Conservation (phyloP, 2,329 filamentous ascomycete genomes). For the Trichophyton schoenleinii region DNA sequence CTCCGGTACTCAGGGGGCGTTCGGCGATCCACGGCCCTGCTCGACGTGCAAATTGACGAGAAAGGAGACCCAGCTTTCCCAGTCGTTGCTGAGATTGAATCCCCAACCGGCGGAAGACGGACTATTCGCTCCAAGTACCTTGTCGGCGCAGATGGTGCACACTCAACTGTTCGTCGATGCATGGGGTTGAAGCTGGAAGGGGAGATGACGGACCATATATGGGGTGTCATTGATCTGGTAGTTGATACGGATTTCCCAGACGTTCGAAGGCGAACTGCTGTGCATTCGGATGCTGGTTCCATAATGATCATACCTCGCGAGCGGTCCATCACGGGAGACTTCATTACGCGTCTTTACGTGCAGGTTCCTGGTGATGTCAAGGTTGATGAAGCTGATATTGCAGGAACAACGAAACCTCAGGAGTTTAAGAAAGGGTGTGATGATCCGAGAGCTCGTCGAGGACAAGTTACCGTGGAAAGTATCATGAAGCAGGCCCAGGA, state of each 20-base stretch:
- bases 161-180: constrained; percentile 51
- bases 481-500: constrained; percentile 52
- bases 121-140: constrained; percentile 54
- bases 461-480: constrained; percentile 49
- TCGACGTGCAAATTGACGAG: constrained; percentile 47
- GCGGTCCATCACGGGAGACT: constrained; percentile 46
- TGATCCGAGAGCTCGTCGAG: constrained; percentile 36
- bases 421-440: not conserved
- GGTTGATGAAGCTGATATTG: constrained; percentile 17
- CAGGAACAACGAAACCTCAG: constrained; percentile 18
- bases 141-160: constrained; percentile 58
- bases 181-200: constrained; percentile 44
- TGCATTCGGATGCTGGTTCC: constrained; percentile 60
- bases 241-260: constrained; percentile 64
- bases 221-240: constrained; percentile 65
- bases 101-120: constrained; percentile 16
- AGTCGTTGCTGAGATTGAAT: constrained; percentile 24
- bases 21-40: constrained; percentile 54
- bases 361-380: constrained; percentile 27
- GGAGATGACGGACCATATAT: constrained; percentile 58
- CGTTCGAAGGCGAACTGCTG: constrained; percentile 67
- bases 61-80: constrained; percentile 30
- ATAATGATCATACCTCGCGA: constrained; percentile 71
- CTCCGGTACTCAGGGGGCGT: constrained; percentile 45
- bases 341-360: constrained; percentile 56